Evolutionary conservation across 306 rosid genomes (phyloP).

Genomic region (Cucumis cinereus): DNA sequence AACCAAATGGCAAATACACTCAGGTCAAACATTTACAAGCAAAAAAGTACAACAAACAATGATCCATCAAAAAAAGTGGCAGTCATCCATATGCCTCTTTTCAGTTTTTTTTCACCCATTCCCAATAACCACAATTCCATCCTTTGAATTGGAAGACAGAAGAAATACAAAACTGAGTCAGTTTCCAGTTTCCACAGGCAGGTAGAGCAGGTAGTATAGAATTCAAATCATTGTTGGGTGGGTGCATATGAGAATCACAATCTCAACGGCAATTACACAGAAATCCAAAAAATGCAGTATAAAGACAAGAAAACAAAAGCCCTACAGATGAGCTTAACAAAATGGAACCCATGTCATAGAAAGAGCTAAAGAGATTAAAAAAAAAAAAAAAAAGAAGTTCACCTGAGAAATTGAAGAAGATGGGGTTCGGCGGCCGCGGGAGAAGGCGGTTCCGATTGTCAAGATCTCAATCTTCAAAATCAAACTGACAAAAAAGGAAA

Average conservation of each 20-base stretch:
- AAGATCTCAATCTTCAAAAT: background rate
- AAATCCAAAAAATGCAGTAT: background rate
- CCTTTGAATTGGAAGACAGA: background rate
- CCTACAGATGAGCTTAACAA: background rate
- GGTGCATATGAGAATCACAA: background rate
- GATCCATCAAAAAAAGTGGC: background rate
- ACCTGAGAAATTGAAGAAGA: background rate
- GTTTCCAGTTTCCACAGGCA: background rate
- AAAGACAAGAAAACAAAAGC: background rate
- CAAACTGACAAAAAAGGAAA: background rate
- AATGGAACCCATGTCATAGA: background rate
- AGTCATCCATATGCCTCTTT: background rate
- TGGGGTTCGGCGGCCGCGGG: background rate
- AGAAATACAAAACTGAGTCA: background rate
- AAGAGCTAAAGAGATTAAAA: background rate
- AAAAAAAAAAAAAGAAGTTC: background rate
- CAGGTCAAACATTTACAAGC: background rate
- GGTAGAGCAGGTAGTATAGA: background rate
- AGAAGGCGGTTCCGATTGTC: background rate
- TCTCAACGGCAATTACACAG: background rate
- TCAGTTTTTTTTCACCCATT: background rate
- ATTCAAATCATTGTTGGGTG: background rate
- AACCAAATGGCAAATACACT: background rate
- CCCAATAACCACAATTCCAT: background rate
- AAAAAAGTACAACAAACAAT: background rate